Conservation (phyloP, 257 asterid species). For the Fraxinus americana region DNA sequence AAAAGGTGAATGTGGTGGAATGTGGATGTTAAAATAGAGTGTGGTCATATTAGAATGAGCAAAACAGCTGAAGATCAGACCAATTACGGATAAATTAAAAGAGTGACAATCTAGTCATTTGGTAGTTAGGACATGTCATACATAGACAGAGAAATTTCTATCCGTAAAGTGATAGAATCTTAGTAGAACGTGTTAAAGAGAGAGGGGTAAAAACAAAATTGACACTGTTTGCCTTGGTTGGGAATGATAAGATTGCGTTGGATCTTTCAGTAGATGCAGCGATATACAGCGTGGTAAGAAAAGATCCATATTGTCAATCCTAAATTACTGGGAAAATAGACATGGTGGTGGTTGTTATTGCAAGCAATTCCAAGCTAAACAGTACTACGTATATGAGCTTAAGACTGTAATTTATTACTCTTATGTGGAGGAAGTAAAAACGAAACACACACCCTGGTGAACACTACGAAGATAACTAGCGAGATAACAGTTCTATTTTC, state of each 20-base stretch:
- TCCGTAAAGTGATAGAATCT: not conserved
- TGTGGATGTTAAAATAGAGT: not conserved
- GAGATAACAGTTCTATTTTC: no score
- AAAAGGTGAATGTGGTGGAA: not conserved
- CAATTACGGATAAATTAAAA: not conserved
- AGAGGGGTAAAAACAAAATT: not conserved
- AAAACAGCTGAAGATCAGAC: not conserved
- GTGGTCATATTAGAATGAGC: not conserved
- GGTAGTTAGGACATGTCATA: not conserved
- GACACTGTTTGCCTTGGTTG: not conserved
- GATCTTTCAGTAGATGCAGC: not conserved
- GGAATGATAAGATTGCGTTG: not conserved
- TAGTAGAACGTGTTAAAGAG: not conserved
- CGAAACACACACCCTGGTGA: not conserved
- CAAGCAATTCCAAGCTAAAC: not conserved
- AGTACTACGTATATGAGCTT: not conserved
- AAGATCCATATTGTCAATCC: not conserved
- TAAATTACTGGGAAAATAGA: not conserved
- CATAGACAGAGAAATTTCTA: not conserved
- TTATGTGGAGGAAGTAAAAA: not conserved
- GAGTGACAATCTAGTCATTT: not conserved
- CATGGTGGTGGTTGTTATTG: not conserved
- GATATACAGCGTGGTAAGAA: no score
- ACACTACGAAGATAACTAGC: not conserved
- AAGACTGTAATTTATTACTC: not conserved